Base-by-base conservation (phyloP, 768 basidiomycete genomes). In the Mycena venus region DNA sequence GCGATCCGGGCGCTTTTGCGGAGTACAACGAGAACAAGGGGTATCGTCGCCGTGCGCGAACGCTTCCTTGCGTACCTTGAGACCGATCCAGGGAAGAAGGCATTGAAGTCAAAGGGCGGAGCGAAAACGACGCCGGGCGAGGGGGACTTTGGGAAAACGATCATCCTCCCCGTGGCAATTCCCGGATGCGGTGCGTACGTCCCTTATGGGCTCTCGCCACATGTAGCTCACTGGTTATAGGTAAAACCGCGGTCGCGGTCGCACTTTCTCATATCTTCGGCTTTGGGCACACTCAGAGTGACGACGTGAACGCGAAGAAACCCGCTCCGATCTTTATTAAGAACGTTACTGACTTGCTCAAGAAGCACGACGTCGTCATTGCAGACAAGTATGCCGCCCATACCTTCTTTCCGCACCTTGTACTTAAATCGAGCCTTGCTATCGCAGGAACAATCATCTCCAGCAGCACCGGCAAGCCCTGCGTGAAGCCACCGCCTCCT, bases 271-370 rank as follows among this genome's bases (percentile, higher is more conserved):
- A 93, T 63, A 88, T 99, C 2, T 99, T 97, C 78, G 90, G 88
- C 0, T 98, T 96, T 73, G 96, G 89, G 0, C 98, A 99, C 80
- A 96, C 95, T 0, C 98, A 99, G 80, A 96, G 94, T 78, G 98
- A 99, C 81, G 96, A 99, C 78, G 89, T 99, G 7, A 85, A 87
- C 42, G 89, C 80, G 38, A 99, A 96, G 85, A 96, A 93, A 80
- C 61, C 93, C 1, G 96, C 88, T 0, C 87, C 92, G 0, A 72
- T 80, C 4, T 98, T 98, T 81, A 79, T 95, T 66, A 91, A 87
- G 80, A 97, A 95, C 71, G 94, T 98, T 44, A 79, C 84, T 17
- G 80, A 85, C 0, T 86, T 94, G 1, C 85, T 99, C 29, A 80
- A 89, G 65, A 86, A 81, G 0, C 85, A 94, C 61, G 88, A 94